These are phyloP conservation scores for Polygonum aviculare DNA, from an alignment of 148 eudicot species.

Conservation along the genomic window DNA sequence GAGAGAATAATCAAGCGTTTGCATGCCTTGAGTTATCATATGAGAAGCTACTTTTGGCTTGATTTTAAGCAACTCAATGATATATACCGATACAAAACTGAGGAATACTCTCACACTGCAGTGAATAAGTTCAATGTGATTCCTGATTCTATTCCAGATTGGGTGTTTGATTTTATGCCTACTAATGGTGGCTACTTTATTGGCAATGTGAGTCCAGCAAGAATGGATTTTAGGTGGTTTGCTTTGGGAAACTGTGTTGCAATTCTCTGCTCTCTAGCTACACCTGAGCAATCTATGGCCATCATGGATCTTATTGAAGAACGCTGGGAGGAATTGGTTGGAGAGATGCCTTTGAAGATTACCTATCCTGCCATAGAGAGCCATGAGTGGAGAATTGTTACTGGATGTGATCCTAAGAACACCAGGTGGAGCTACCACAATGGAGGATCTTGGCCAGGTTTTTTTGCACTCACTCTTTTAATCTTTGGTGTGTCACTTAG, in stretches of 20 bases:
- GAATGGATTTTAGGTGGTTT: slow-evolving; percentile 32
- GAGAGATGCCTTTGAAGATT: slow-evolving; percentile 26
- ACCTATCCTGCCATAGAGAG: slow-evolving; percentile 18
- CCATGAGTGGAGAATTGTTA: slow-evolving; percentile 17
- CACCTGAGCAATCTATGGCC: slow-evolving; percentile 24
- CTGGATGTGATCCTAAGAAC: slow-evolving; percentile 20
- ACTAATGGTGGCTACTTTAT: slow-evolving; percentile 22
- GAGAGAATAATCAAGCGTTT: slow-evolving; percentile 58
- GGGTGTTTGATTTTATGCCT: slow-evolving; percentile 27
- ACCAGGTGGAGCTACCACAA: slow-evolving; percentile 20
- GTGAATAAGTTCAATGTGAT: slow-evolving; percentile 42
- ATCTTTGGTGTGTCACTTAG: background rate
- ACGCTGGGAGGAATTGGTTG: slow-evolving; percentile 27
- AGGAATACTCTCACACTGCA: slow-evolving; percentile 72
- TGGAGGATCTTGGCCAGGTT: slow-evolving; percentile 22
- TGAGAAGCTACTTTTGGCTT: slow-evolving; percentile 71
- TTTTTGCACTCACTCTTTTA: background rate
- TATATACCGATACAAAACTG: slow-evolving; percentile 64
- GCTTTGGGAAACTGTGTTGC: slow-evolving; percentile 25
- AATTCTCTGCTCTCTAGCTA: slow-evolving; percentile 21
- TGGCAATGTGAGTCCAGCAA: slow-evolving; percentile 27
- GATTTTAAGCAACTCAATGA: slow-evolving; percentile 62
- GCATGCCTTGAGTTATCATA: slow-evolving; percentile 61
- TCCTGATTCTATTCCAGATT: slow-evolving; percentile 30
- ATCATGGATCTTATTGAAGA: slow-evolving; percentile 28